These are phyloP conservation scores for Myxozyma udenii DNA, from an alignment of 805 yeast genomes.

Conservation along the genomic window DNA sequence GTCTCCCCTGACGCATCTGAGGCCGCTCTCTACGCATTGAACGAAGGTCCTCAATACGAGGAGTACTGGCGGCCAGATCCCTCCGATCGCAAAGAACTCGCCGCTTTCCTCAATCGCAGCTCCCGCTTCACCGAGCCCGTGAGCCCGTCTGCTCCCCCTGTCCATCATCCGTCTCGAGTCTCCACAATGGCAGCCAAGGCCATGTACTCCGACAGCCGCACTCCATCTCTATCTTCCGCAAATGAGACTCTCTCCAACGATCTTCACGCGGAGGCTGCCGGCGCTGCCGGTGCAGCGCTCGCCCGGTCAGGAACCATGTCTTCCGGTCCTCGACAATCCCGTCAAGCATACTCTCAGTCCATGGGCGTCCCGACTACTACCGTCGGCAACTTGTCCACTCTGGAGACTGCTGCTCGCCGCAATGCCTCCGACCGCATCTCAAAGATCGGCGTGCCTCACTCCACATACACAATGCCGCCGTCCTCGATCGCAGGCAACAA, in stretches of 20 bases:
- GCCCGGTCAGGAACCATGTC: not conserved
- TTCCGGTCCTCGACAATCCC: not conserved
- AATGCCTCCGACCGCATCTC: conserved; percentile 20
- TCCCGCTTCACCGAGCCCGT: conserved; percentile 43
- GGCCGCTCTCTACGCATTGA: conserved; percentile 40
- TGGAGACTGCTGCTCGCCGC: conserved; percentile 19
- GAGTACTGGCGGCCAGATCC: conserved; percentile 46
- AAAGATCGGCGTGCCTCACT: conserved; percentile 17
- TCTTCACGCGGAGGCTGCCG: conserved; percentile 5
- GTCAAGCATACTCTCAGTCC: conserved; percentile 5
- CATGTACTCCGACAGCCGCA: not conserved
- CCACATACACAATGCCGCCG: conserved; percentile 10
- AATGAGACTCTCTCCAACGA: conserved; percentile 1
- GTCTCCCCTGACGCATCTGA: conserved; percentile 35
- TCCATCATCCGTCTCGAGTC: conserved; percentile 1
- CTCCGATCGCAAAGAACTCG: conserved; percentile 53
- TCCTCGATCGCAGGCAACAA: conserved; percentile 16
- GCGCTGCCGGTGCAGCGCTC: not conserved
- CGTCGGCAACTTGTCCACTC: conserved; percentile 7
- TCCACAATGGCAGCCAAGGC: conserved; percentile 11
- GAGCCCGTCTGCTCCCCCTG: not conserved
- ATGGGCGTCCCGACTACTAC: conserved; percentile 8
- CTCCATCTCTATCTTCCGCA: not conserved
- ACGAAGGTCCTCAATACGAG: conserved; percentile 33
- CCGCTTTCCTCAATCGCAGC: conserved; percentile 46